Conservation (phyloP, 768 basidiomycete species). For the Leccinum barrowsii region DNA sequence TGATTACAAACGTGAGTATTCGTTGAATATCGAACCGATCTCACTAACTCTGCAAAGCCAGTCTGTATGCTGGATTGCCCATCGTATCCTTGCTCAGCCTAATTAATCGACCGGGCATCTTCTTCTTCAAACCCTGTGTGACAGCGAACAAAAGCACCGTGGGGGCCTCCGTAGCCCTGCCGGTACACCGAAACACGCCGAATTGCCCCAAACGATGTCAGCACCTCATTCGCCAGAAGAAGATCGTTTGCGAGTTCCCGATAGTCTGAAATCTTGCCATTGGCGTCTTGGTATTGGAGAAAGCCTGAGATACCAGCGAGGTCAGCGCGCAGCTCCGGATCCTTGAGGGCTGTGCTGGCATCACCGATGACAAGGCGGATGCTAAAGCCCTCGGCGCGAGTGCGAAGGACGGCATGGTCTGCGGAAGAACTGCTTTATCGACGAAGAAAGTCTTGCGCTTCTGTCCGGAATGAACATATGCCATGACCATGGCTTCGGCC, state of each 20-base stretch:
- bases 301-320: conserved; percentile 87
- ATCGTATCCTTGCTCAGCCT: conserved; percentile 82
- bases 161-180: conserved; percentile 97
- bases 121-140: conserved; percentile 87
- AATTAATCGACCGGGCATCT: conserved; percentile 96
- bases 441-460: conserved; percentile 85
- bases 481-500: conserved; percentile 96
- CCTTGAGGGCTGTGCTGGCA: conserved; percentile 44
- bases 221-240: conserved; percentile 99
- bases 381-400: conserved; percentile 91
- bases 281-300: conserved; percentile 91
- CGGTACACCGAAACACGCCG: conserved; percentile 95
- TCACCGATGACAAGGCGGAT: conserved; percentile 77
- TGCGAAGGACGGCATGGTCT: conserved; percentile 88
- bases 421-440: conserved; percentile 78
- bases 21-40: background rate
- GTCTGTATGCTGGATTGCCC: conserved; percentile 85
- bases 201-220: conserved; percentile 92
- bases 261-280: conserved; percentile 81
- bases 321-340: conserved; percentile 53
- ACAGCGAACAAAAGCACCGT: conserved; percentile 96
- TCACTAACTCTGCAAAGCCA: conserved; percentile 88
- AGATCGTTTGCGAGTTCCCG: conserved; percentile 54
- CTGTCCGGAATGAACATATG: conserved; percentile 61
- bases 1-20: conserved; percentile 30